phyloP scores from a whole-genome alignment of 2,329 filamentous ascomycete species.

The Colletotrichum navitas region DNA sequence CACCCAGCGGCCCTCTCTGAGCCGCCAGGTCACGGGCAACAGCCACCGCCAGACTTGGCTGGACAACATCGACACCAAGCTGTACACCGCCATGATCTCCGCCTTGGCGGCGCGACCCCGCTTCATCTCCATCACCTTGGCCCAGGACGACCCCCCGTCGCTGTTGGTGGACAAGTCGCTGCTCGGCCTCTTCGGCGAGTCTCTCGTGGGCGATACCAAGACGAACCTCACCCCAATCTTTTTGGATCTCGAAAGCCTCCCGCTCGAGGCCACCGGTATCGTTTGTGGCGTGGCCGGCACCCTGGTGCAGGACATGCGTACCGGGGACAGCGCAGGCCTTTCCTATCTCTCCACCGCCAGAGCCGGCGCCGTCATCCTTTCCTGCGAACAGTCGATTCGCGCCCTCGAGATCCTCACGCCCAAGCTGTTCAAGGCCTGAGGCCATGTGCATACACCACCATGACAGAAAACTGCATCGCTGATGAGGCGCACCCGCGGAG shows the following conservation, averaged over 20 bases:
- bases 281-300: constrained; percentile 92
- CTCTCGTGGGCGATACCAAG: constrained; percentile 80
- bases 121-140: constrained; percentile 81
- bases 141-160: constrained; percentile 79
- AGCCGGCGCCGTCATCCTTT: constrained; percentile 90
- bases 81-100: constrained; percentile 73
- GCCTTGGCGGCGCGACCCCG: constrained; percentile 72
- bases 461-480: constrained; percentile 3
- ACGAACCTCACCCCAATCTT: constrained; percentile 87
- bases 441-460: not conserved
- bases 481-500: not conserved
- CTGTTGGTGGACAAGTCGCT: constrained; percentile 78
- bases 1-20: constrained; percentile 47
- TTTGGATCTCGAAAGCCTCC: constrained; percentile 83
- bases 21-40: constrained; percentile 54
- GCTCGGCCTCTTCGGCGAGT: constrained; percentile 75
- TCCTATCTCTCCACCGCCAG: constrained; percentile 91
- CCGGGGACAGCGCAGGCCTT: constrained; percentile 75
- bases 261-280: constrained; percentile 91
- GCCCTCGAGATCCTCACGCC: constrained; percentile 78
- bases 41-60: constrained; percentile 62
- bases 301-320: constrained; percentile 78
- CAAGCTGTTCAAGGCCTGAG: constrained; percentile 55
- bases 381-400: constrained; percentile 77
- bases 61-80: constrained; percentile 71